Conservation (phyloP, 306 rosid species). For the Prunus campanulata region DNA sequence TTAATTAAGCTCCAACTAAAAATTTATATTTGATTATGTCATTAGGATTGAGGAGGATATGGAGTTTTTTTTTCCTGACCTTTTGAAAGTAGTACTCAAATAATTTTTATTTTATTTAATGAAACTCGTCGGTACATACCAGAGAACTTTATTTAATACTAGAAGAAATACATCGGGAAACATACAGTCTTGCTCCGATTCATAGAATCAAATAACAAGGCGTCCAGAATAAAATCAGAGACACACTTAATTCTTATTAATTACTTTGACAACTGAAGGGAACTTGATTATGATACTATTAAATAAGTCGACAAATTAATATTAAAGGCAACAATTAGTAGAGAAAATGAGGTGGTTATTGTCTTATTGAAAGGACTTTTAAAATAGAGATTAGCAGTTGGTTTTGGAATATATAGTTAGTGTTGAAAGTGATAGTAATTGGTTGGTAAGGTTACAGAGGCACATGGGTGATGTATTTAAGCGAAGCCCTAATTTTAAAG, state of each 20-base stretch:
- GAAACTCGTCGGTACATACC: too few species aligned
- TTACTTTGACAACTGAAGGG: too few species aligned
- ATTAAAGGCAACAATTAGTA: neutral
- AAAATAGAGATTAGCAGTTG: constrained; percentile 3
- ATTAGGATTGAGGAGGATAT: neutral
- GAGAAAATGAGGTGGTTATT: neutral
- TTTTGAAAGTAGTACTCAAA: too few species aligned
- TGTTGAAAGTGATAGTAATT: constrained; percentile 25
- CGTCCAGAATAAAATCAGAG: too few species aligned
- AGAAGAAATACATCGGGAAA: too few species aligned
- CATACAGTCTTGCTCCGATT: too few species aligned
- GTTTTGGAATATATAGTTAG: constrained; percentile 2
- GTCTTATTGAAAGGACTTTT: neutral
- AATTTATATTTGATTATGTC: neutral
- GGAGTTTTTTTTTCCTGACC: too few species aligned
- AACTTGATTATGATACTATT: too few species aligned
- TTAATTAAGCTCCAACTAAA: neutral
- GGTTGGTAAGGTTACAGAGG: constrained; percentile 22
- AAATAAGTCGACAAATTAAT: neutral
- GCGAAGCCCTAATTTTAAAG: neutral
- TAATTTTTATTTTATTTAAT: too few species aligned
- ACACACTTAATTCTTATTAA: too few species aligned
- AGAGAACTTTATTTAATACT: too few species aligned
- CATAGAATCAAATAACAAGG: too few species aligned
- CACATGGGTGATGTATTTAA: constrained; percentile 24